A percentile compares a stretch with the other conserved stretches of the same genome.
These are phyloP conservation scores for Diaporthe nobilis DNA, from an alignment of 2,329 filamentous ascomycete genomes.

Conservation along the genomic window DNA sequence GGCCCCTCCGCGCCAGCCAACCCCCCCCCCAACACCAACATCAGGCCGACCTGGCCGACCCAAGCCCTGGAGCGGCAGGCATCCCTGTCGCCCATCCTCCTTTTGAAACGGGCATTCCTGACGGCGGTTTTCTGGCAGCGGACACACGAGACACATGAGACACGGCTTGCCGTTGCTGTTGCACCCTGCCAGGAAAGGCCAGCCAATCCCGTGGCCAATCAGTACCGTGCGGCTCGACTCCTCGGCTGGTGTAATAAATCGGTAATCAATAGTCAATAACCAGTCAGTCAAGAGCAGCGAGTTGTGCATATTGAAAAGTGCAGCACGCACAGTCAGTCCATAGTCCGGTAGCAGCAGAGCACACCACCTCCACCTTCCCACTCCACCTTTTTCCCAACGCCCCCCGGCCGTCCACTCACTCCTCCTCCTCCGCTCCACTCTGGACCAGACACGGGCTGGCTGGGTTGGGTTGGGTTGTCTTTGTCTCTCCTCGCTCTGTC, in stretches of 20 bases:
- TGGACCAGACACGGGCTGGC: slow-evolving; percentile 18
- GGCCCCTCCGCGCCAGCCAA: slow-evolving; percentile 24
- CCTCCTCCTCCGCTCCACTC: background rate
- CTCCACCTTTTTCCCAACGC: background rate
- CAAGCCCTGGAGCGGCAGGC: background rate
- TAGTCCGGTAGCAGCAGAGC: background rate
- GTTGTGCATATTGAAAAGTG: too few species aligned
- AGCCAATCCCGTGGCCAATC: background rate
- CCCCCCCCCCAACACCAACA: slow-evolving; percentile 1
- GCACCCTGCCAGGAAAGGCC: slow-evolving; percentile 3
- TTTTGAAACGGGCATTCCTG: slow-evolving; percentile 35
- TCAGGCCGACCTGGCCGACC: slow-evolving; percentile 22
- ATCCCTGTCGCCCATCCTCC: slow-evolving; percentile 23
- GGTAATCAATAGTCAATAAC: background rate
- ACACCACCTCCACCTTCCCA: background rate
- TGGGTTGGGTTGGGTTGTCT: slow-evolving; percentile 18
- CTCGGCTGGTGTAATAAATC: background rate
- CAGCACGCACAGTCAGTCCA: background rate
- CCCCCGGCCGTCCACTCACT: background rate
- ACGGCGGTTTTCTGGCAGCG: slow-evolving; percentile 20
- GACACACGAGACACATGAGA: slow-evolving; percentile 31
- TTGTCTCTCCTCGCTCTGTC: slow-evolving; percentile 20
- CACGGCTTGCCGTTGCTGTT: slow-evolving; percentile 15
- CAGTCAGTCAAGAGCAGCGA: background rate
- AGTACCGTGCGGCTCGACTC: background rate